Evolutionary conservation across 2,329 filamentous ascomycete species (phyloP).

Genomic region (Aspergillus texensis): DNA sequence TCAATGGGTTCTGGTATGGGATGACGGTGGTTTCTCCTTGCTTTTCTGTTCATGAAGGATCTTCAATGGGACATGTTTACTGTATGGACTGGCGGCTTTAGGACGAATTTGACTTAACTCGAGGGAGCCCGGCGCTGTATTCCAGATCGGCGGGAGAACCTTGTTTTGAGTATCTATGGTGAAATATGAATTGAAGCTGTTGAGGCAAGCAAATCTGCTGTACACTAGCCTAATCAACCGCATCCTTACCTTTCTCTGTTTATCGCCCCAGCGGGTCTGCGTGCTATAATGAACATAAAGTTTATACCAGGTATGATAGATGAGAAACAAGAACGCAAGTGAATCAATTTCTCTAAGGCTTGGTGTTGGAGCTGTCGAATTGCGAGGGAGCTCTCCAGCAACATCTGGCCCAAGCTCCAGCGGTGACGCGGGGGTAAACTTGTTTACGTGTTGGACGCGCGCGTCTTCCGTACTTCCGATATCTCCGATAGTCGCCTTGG

Average conservation of each 20-base stretch:
- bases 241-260: constrained; percentile 13
- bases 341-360: background rate
- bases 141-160: constrained; percentile 20
- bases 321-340: background rate
- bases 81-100: constrained; percentile 29
- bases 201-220: constrained; percentile 27
- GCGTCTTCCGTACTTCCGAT: constrained; percentile 18
- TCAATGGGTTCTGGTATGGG: constrained; percentile 38
- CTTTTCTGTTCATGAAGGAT: constrained; percentile 35
- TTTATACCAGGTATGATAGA: no score
- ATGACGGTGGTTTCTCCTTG: constrained; percentile 36
- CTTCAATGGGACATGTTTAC: constrained; percentile 34
- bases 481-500: constrained; percentile 18
- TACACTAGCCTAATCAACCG: constrained; percentile 33
- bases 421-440: constrained; percentile 19
- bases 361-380: background rate
- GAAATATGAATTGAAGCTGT: constrained; percentile 25
- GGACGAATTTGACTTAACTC: constrained; percentile 34
- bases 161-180: constrained; percentile 24
- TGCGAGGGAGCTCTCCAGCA: background rate
- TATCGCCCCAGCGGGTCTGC: background rate
- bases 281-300: background rate
- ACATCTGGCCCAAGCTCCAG: constrained; percentile 25
- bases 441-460: constrained; percentile 29
- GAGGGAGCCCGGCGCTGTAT: constrained; percentile 25